Evolutionary conservation across 495 filamentous ascomycete species (phyloP).

Genomic region (Penicillium crystallinum): DNA sequence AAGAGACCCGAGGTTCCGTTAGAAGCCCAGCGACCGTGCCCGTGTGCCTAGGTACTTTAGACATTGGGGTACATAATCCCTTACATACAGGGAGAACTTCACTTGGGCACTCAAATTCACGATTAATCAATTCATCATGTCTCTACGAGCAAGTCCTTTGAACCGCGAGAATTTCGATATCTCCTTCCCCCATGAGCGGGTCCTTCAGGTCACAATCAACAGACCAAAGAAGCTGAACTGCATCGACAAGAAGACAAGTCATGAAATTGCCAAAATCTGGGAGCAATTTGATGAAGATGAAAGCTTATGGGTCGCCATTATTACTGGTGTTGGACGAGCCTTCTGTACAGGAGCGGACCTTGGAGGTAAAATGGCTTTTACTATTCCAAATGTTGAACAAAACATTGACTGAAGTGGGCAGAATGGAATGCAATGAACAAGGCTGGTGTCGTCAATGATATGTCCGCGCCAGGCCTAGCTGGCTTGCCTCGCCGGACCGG

Average conservation of each 20-base stretch:
- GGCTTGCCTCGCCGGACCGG: conserved; percentile 49
- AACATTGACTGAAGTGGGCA: conserved; percentile 6
- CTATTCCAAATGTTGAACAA: not conserved
- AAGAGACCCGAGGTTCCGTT: conserved; percentile 2
- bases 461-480: conserved; percentile 47
- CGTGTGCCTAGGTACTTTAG: too few species aligned
- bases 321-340: conserved; percentile 51
- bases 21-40: not conserved
- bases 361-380: conserved; percentile 22
- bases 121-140: conserved; percentile 13
- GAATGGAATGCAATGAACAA: conserved; percentile 40
- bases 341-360: conserved; percentile 57
- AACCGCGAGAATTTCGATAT: conserved; percentile 28
- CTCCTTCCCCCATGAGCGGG: conserved; percentile 38
- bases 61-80: conserved; percentile 1
- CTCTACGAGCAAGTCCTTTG: conserved; percentile 12
- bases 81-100: not conserved
- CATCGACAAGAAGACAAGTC: conserved; percentile 43
- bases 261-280: conserved; percentile 46
- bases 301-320: conserved; percentile 46
- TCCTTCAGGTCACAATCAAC: conserved; percentile 41
- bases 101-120: too few species aligned
- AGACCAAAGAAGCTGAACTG: conserved; percentile 44
- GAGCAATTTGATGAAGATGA: conserved; percentile 49
- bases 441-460: conserved; percentile 35